Base-by-base conservation (phyloP, 1,284 basidiomycete species). In the Apiotrichum akiyoshidainum region DNA sequence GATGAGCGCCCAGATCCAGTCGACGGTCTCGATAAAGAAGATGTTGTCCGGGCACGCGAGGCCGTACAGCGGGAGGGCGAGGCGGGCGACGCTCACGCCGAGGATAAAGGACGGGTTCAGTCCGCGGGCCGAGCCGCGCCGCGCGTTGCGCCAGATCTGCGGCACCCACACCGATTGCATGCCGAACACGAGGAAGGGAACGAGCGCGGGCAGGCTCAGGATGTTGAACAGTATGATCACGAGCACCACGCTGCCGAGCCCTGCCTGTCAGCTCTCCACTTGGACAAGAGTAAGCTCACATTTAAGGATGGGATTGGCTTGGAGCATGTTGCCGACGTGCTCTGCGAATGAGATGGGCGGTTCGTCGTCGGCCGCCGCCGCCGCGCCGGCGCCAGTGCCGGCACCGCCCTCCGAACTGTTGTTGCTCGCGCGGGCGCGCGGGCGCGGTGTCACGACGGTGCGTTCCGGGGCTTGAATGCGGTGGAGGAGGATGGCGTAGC, bases 391-490 rank as follows among this genome's bases (percentile, higher is more conserved):
- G 19, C 21, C 5, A 12, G 19, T 11, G n/a, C 17, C 19, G 6
- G 42, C 2, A 11, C 42, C 42, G 2, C n/a, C n/a, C 19, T 8
- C 33, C 17, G 48, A 6, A 5, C 17, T 26, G 46, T 13, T 22
- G 9, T 26, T 33, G 10, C 6, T 14, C n/a, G 47, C 2, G 10
- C n/a, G 13, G n/a, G 47, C 35, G 2, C 35, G 5, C 19, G 48
- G 35, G 13, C 17, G 46, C 22, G 7, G 50, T n/a, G 42, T 41
- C 11, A 55, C 12, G 47, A 65, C 49, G 13, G 69, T 54, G 5
- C 87, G 83, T 70, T 92, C 91, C 1, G 89, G 88, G 1, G 85
- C 83, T 80, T 93, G 91, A 26, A 92, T 85, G 61, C 89, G 86
- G 62, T 88, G 84, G 10, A 92, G 84, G 17, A 90, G 79, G 35